Base-by-base conservation (phyloP, 257 asterid genomes). In the Apocynum venetum region DNA sequence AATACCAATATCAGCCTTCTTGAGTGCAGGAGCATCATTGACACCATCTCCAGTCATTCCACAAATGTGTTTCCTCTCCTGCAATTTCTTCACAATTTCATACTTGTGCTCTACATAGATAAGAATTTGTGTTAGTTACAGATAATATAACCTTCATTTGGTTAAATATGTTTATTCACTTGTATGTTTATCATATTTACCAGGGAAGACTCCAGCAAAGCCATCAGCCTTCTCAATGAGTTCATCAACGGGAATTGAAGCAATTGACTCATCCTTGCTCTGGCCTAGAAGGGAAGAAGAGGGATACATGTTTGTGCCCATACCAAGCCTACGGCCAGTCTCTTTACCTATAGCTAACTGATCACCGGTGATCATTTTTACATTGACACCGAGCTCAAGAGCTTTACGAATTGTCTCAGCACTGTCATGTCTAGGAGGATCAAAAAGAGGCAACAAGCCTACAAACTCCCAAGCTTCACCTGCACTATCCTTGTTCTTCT, bases 261-360 rank as follows among this genome's bases (percentile, higher is more conserved):
- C 92, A 63, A 90, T 86, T 38, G 96, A 79, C 79, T 84, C 91
- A 57, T 92, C 97, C 76, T 84, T 91, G 85, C 85, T 76, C 73
- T 90, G 95, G 76, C 97, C 98, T 4, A 93, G 92, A 69, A 93
- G 97, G 41, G 95, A 78, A 6, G 98, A 93, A 80, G 98, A 93
- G n/a, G 97, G 98, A 72, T 93, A 93, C 98, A 93, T 91, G 85
- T 93, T 93, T 61, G 98, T 93, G 2, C 98, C 98, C 98, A 91
- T 93, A 4, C 98, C 97, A 3, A 93, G 90, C 80, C 98, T 85
- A 0, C 98, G 96, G 0, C 96, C 98, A 0, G 98, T 93, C 77
- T 93, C 98, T 75, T 90, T 93, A 3, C 96, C 98, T 6, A 93
- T 93, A 77, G 98, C 97, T 1, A 93, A 88, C 84, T 93, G 97